Evolutionary conservation across 106 monocot genomes (phyloP), one percentile per base, ranked within the genome.

Genomic region (Amphibolis antarctica): DNA sequence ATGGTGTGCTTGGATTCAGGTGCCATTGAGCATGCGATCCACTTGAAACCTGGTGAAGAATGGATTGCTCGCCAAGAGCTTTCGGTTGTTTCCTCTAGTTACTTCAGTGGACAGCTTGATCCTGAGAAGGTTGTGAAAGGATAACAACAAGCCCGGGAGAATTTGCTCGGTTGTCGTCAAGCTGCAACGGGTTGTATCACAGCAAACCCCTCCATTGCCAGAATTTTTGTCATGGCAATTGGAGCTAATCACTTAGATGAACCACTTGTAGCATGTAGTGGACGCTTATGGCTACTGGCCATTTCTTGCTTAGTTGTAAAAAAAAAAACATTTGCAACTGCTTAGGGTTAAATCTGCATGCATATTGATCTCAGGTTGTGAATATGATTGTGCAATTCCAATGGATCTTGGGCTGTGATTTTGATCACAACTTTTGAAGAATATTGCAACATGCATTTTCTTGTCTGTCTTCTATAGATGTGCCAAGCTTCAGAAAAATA

Each of bases 81-180:
- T 6, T 84, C 83, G 1, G 54, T 54, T 9, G 76, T 83, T 25
- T 70, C 69, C 14, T 83, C 83, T 22, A 83, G 83, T 60, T 83
- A 83, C 55, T 83, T 60, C 67, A 83, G 83, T 20, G 83, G 83
- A 24, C 83, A 83, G 55, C 73, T 83, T 0, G 83, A 83, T 62
- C 83, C 83, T 36, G 31, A 71, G 45, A 76, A 64, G 68, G 76
- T 83, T 58, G 57, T 82, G 17, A 21, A 53, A 27, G 74, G 74
- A 1, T 60, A 21, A 63, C 28, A 7, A 36, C 14, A 26, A 18
- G 23, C 11, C 53, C 53, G 4, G n/a, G 10, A 19, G 22, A 24
- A 12, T 53, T 53, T 53, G 10, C 9, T 21, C 7, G 14, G 18
- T 15, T 48, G 5, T 15, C 18, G 14, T 4, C 48, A 18, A 48